Evolutionary conservation across 2,329 filamentous ascomycete species (phyloP).

Genomic region (Nigrospora oryzae): DNA sequence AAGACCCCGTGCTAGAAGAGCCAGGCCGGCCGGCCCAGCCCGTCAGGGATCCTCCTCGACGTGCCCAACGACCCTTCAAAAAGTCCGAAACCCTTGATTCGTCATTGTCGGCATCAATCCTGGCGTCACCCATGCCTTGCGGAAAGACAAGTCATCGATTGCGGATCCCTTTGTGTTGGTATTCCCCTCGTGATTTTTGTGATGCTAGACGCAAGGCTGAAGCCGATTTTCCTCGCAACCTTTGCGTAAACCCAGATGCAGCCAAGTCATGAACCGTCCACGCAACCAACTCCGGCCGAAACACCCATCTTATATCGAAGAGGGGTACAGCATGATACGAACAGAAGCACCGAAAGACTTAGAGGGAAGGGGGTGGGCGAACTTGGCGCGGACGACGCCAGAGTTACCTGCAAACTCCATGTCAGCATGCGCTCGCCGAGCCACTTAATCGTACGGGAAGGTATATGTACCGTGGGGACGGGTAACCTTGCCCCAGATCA

Average conservation of each 20-base stretch:
- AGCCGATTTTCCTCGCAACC: constrained; percentile 27
- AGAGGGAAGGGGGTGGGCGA: constrained; percentile 89
- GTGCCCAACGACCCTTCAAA: no score
- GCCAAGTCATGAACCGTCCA: constrained; percentile 46
- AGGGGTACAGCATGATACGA: constrained; percentile 96
- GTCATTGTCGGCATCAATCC: constrained; percentile 1
- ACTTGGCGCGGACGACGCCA: constrained; percentile 95
- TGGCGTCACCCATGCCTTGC: background rate
- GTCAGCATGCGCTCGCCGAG: constrained; percentile 6
- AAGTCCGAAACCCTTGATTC: background rate
- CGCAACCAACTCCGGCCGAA: constrained; percentile 53
- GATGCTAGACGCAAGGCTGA: constrained; percentile 26
- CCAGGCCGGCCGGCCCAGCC: no score
- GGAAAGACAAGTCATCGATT: background rate
- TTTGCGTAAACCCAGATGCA: constrained; percentile 43
- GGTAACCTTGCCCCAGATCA: constrained; percentile 99
- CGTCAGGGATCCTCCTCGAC: no score
- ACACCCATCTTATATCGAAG: constrained; percentile 73
- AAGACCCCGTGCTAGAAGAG: no score
- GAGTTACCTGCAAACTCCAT: constrained; percentile 65
- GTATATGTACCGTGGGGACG: constrained; percentile 73
- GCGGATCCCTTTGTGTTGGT: constrained; percentile 11
- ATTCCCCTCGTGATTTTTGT: constrained; percentile 24
- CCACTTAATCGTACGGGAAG: background rate
- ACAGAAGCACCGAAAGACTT: constrained; percentile 95